Base-by-base conservation (phyloP, 2,329 filamentous ascomycete species). In the Botrytis pseudocinerea region DNA sequence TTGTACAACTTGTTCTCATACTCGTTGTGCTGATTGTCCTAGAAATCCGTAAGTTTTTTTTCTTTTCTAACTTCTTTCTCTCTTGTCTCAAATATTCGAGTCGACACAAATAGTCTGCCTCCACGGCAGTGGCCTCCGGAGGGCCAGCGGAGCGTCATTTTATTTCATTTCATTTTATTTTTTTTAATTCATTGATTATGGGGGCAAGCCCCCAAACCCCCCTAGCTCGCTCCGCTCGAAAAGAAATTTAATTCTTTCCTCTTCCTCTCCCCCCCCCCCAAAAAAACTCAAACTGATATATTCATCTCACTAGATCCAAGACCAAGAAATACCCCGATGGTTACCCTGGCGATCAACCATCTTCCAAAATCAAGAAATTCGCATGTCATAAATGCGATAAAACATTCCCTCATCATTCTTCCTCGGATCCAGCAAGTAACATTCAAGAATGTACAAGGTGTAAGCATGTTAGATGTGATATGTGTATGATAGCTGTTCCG, bases 21-120 rank as follows among this genome's bases (percentile, higher is more conserved):
- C 86, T 69, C 90, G 93, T 71, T 97, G 94, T 84, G 93, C 90
- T 57, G 91, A 91, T 80, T 97, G 94, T 81, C 93, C 93, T 42
- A 87, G 93, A 78, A 90, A 94, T 79, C 93, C 93, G 87, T 94
- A 88, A 81, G 92, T 90, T 48, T 40, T 32, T 48, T 14, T 38
- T 25, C 20, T 35, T 2, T 7, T 2, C 38, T 38, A 38, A 38
- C 2, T 25, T 25, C 1, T 51, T 5, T 38, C 38, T 38, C 25
- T 54, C 12, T 54, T 54, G 16, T 54, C 14, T n/a, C 48, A 54
- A n/a, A n/a, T n/a, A 51, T 4, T 51, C 12, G 25, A 51, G 10
- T 22, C 6, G 8, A 38, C 38, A 9, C 7, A 35, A 46, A 32
- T 48, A 48, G 32, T n/a, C 57, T 62, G 57, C 57, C 57, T 60